Percentiles rank a stretch among this genome's conserved stretches.
These are phyloP conservation scores for Rhizopogon sp. DNA, from an alignment of 768 basidiomycete genomes.

Conservation along the genomic window DNA sequence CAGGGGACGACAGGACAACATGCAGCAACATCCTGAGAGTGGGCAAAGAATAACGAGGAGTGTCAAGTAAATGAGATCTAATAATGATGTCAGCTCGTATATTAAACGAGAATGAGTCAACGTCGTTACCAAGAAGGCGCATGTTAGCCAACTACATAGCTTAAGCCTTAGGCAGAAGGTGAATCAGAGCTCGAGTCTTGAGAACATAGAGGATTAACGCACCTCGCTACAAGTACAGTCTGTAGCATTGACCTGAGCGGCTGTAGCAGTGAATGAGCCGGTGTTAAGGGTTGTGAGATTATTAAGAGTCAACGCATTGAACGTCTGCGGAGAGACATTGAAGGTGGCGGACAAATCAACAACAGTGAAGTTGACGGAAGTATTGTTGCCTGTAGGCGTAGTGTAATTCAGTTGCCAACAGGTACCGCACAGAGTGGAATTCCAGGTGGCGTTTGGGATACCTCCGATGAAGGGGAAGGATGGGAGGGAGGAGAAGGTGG, in stretches of 20 bases:
- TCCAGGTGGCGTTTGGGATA: not conserved
- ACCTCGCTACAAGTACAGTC: not conserved
- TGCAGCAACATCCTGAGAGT: too few relatives aligned
- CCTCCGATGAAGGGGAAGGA: constrained; percentile 3
- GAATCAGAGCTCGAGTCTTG: too few relatives aligned
- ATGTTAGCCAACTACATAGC: too few relatives aligned
- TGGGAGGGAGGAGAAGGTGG: constrained; percentile 7
- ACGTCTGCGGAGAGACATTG: not conserved
- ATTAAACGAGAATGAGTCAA: too few relatives aligned
- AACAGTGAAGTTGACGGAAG: not conserved
- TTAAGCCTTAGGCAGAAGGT: too few relatives aligned
- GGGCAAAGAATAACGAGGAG: too few relatives aligned
- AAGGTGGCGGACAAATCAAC: not conserved
- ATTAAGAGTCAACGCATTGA: not conserved
- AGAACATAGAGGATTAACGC: not conserved
- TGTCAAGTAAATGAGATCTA: too few relatives aligned
- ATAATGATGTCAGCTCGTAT: too few relatives aligned
- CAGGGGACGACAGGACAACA: too few relatives aligned
- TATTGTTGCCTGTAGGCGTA: not conserved
- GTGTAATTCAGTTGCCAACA: constrained; percentile 1
- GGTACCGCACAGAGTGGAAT: constrained; percentile 1
- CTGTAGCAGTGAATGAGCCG: not conserved
- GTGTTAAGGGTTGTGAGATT: not conserved
- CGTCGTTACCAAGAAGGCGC: too few relatives aligned
- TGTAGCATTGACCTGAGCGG: not conserved